phyloP scores from a whole-genome alignment of 768 basidiomycete species.

The Leccinum obscurum region DNA sequence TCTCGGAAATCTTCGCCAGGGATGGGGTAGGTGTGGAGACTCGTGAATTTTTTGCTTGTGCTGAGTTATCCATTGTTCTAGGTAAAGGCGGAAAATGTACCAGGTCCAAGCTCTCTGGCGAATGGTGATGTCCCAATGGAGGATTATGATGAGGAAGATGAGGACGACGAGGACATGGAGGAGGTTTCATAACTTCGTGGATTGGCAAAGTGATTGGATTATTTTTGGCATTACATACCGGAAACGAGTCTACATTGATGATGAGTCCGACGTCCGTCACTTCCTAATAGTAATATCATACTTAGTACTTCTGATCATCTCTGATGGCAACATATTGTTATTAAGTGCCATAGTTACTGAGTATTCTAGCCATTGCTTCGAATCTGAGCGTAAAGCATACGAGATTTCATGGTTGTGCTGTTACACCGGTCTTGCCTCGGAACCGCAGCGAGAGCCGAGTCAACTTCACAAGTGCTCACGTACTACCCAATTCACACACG shows the following conservation, averaged over 20 bases:
- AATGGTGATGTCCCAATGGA: conserved; percentile 35
- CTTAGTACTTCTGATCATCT: no score
- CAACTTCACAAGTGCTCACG: neutral
- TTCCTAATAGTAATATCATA: no score
- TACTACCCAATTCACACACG: neutral
- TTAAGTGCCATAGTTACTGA: no score
- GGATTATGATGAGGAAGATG: conserved; percentile 48
- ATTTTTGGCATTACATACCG: neutral
- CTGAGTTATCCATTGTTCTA: conserved; percentile 19
- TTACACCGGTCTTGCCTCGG: neutral
- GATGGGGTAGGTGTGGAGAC: conserved; percentile 46
- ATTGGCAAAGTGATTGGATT: neutral
- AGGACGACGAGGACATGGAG: conserved; percentile 70
- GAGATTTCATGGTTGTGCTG: neutral
- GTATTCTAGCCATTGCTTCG: no score
- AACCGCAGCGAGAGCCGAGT: conserved; percentile 7
- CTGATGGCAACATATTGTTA: no score
- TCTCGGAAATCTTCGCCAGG: conserved; percentile 71
- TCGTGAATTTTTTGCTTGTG: conserved; percentile 1
- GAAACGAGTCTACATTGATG: neutral
- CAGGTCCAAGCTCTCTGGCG: conserved; percentile 36
- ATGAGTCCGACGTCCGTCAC: neutral
- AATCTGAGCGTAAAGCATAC: neutral
- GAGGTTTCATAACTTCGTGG: conserved; percentile 51
- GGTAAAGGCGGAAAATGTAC: conserved; percentile 49